Percentiles rank a stretch among this genome's conserved stretches.
Conservation (phyloP, 2,329 filamentous ascomycete genomes). For the Colletotrichum sp. region DNA sequence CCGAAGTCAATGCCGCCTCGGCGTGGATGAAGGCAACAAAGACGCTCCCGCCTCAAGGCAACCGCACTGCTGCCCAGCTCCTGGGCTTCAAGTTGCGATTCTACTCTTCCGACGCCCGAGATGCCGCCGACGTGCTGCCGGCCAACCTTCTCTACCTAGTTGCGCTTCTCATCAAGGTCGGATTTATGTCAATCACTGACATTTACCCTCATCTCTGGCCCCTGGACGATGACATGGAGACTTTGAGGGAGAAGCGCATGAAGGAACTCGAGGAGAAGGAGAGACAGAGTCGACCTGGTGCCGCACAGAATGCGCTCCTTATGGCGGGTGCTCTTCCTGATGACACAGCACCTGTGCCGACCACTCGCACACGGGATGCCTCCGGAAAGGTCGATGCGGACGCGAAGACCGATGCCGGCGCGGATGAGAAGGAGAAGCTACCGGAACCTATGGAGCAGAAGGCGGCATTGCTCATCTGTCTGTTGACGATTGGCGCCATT, state of each 20-base stretch:
- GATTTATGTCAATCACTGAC: constrained; percentile 91
- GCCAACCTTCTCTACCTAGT: constrained; percentile 93
- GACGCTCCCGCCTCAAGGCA: constrained; percentile 83
- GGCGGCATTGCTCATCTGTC: constrained; percentile 78
- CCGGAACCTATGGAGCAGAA: constrained; percentile 89
- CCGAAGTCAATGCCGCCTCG: constrained; percentile 61
- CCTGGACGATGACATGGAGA: constrained; percentile 81
- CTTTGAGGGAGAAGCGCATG: constrained; percentile 70
- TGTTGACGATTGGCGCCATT: constrained; percentile 89
- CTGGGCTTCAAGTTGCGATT: constrained; percentile 97
- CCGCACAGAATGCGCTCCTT: constrained; percentile 80
- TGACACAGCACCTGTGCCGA: constrained; percentile 65
- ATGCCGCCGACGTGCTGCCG: constrained; percentile 78
- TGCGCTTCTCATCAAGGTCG: constrained; percentile 93
- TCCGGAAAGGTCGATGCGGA: constrained; percentile 56
- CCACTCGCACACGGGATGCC: constrained; percentile 53
- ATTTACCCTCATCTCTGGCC: constrained; percentile 93
- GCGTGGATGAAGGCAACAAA: constrained; percentile 83
- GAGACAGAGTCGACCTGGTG: constrained; percentile 71
- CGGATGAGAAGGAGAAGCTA: constrained; percentile 55
- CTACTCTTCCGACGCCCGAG: constrained; percentile 82
- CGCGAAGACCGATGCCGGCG: constrained; percentile 53
- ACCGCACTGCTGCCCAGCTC: constrained; percentile 89
- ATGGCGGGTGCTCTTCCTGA: constrained; percentile 88
- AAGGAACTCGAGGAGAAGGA: constrained; percentile 83